A percentile compares a stretch with the other conserved stretches of the same genome.
phyloP scores from a whole-genome alignment of 345 rosid genomes.

The Populus tremula region DNA sequence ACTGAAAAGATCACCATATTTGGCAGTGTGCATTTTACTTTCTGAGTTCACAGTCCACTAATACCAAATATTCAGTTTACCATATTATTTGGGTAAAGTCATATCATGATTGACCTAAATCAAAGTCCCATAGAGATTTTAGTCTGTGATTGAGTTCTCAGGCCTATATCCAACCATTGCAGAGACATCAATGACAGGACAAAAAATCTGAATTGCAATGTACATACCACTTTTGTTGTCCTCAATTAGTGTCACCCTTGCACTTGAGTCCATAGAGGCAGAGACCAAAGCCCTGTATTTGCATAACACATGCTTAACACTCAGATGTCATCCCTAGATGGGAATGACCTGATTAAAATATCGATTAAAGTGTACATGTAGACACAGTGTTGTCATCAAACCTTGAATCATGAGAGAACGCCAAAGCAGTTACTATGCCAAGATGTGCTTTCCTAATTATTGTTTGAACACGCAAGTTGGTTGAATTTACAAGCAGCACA shows the following conservation, averaged over 20 bases:
- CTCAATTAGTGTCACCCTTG: slow-evolving; percentile 60
- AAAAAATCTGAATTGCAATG: background rate
- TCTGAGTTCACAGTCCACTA: background rate
- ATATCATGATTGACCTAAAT: background rate
- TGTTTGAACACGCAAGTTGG: slow-evolving; percentile 40
- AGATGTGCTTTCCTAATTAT: slow-evolving; percentile 71
- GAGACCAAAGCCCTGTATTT: slow-evolving; percentile 70
- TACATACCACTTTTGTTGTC: slow-evolving; percentile 45
- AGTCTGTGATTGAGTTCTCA: background rate
- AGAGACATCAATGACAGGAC: background rate
- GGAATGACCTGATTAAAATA: background rate
- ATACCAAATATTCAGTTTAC: background rate
- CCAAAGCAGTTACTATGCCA: slow-evolving; percentile 74
- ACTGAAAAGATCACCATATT: background rate
- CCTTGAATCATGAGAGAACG: slow-evolving; percentile 92
- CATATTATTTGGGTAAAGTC: background rate
- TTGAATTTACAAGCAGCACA: slow-evolving; percentile 51
- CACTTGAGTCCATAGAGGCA: slow-evolving; percentile 90
- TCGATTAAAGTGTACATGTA: background rate
- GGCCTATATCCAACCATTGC: background rate
- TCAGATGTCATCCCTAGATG: background rate
- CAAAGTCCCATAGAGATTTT: background rate
- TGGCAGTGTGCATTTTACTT: background rate
- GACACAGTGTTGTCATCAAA: slow-evolving; percentile 13
- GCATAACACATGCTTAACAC: slow-evolving; percentile 12